A percentile compares a stretch with the other conserved stretches of the same genome.
Conservation (phyloP, 345 rosid genomes). For the Gossypium bickii region DNA sequence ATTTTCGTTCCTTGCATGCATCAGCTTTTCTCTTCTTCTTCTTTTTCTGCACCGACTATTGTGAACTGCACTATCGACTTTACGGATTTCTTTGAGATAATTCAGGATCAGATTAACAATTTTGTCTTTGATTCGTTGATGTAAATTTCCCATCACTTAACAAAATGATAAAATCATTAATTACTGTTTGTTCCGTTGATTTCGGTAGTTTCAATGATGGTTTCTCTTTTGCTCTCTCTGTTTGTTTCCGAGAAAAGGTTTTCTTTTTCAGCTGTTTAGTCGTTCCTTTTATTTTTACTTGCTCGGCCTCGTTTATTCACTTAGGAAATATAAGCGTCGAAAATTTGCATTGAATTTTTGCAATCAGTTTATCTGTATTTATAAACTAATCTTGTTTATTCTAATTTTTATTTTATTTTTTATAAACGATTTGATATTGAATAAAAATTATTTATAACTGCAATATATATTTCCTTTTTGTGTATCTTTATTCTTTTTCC, state of each 20-base stretch:
- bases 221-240: background rate
- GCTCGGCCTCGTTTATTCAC: background rate
- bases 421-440: background rate
- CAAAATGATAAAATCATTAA: background rate
- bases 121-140: background rate
- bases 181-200: background rate
- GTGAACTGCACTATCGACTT: background rate
- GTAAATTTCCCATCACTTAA: background rate
- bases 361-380: background rate
- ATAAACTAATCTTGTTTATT: background rate
- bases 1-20: background rate
- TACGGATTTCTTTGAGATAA: background rate
- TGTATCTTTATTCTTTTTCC: background rate
- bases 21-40: background rate
- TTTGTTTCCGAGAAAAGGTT: constrained; percentile 2
- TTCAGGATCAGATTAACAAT: background rate
- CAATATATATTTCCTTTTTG: background rate
- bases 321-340: background rate
- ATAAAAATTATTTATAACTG: background rate
- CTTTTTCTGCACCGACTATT: background rate
- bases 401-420: no score
- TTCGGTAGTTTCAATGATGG: background rate
- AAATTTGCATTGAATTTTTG: background rate
- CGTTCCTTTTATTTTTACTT: background rate
- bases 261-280: background rate